Evolutionary conservation across 345 rosid species (phyloP).

Genomic region (Melaleuca alternifolia): DNA sequence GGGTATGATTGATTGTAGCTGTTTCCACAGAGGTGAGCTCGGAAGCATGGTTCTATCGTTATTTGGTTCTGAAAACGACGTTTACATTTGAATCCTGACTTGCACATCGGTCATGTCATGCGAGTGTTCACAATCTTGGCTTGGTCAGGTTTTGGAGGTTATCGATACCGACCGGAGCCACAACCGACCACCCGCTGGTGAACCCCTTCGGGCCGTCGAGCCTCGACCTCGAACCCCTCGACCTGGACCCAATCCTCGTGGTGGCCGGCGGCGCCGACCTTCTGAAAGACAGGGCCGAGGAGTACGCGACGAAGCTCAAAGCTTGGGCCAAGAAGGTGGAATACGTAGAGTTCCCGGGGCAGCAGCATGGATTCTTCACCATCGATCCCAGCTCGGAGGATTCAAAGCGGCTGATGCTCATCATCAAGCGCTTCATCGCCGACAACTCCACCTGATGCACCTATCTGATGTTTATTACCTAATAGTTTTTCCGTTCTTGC

Average conservation of each 20-base stretch:
- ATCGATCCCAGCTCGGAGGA: constrained; percentile 31
- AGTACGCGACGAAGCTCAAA: constrained; percentile 28
- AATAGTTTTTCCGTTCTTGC: neutral
- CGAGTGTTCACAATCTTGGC: neutral
- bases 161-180: constrained; percentile 38
- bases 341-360: constrained; percentile 38
- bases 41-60: neutral
- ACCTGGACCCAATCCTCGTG: constrained; percentile 38
- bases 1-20: neutral
- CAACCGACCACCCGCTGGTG: constrained; percentile 42
- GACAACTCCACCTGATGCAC: neutral
- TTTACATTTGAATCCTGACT: neutral
- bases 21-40: neutral
- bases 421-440: constrained; percentile 25
- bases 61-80: neutral
- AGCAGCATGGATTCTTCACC: constrained; percentile 59
- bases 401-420: constrained; percentile 25
- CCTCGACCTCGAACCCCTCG: constrained; percentile 10
- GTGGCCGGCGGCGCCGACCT: constrained; percentile 45
- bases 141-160: constrained; percentile 46
- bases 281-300: constrained; percentile 34
- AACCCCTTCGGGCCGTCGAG: constrained; percentile 52
- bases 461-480: neutral
- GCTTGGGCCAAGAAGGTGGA: constrained; percentile 32
- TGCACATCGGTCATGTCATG: neutral